These are phyloP conservation scores for Didymella segeticola DNA, from an alignment of 2,329 filamentous ascomycete species.

Conservation along the genomic window DNA sequence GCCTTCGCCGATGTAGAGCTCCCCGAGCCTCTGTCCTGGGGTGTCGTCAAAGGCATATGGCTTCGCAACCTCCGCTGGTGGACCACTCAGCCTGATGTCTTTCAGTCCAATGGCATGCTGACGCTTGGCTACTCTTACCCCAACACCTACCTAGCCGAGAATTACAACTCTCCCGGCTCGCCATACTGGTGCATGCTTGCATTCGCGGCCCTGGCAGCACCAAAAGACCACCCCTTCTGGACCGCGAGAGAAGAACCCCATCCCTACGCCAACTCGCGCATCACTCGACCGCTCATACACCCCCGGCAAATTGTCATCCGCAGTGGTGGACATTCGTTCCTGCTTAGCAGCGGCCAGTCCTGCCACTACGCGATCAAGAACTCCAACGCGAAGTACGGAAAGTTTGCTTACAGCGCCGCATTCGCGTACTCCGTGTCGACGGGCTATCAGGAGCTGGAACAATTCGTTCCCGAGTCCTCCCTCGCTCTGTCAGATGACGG, in stretches of 20 bases:
- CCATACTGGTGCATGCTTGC: slow-evolving; percentile 82
- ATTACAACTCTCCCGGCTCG: slow-evolving; percentile 78
- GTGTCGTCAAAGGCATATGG: slow-evolving; percentile 78
- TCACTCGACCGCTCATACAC: slow-evolving; percentile 67
- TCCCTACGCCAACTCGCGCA: slow-evolving; percentile 62
- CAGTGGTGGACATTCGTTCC: slow-evolving; percentile 76
- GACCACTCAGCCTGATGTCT: slow-evolving; percentile 77
- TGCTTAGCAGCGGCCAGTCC: slow-evolving; percentile 75
- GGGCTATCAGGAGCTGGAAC: slow-evolving; percentile 76
- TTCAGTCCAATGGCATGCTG: slow-evolving; percentile 75
- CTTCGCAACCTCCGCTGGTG: slow-evolving; percentile 80
- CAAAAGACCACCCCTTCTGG: slow-evolving; percentile 77
- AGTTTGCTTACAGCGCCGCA: slow-evolving; percentile 77
- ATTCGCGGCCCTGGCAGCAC: slow-evolving; percentile 75
- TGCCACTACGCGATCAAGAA: slow-evolving; percentile 84
- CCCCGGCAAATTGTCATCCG: slow-evolving; percentile 76
- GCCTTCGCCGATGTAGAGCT: slow-evolving; percentile 78
- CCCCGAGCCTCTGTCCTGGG: slow-evolving; percentile 75
- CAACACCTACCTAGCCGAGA: slow-evolving; percentile 82
- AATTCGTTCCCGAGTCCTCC: slow-evolving; percentile 77
- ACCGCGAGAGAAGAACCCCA: slow-evolving; percentile 69
- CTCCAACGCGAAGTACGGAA: slow-evolving; percentile 81
- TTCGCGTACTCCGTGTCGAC: slow-evolving; percentile 81
- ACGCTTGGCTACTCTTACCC: slow-evolving; percentile 80
- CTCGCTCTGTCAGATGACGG: slow-evolving; percentile 78